phyloP scores from a whole-genome alignment of 2,329 filamentous ascomycete species.

The Cladosporium cucumerinum region DNA sequence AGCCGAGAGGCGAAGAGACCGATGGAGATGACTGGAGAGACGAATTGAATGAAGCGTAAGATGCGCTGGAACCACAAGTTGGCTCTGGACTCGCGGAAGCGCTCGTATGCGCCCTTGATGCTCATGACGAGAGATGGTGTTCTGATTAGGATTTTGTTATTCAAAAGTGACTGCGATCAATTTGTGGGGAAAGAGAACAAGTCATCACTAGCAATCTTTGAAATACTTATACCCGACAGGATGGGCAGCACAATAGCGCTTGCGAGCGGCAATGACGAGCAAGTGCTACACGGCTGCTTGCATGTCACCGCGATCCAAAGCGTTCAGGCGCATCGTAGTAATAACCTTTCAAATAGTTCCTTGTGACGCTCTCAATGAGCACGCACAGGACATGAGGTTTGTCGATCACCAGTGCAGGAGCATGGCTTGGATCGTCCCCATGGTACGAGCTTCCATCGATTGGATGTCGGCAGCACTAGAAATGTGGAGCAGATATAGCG shows the following conservation, averaged over 20 bases:
- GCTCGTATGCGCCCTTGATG: neutral
- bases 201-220: neutral
- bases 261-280: neutral
- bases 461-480: neutral
- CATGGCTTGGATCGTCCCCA: neutral
- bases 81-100: constrained; percentile 15
- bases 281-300: neutral
- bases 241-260: neutral
- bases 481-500: neutral
- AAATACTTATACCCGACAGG: neutral
- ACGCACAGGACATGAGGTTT: neutral
- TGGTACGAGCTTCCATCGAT: neutral
- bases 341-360: neutral
- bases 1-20: constrained; percentile 44
- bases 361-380: neutral
- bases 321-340: neutral
- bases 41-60: constrained; percentile 44
- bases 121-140: neutral
- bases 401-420: neutral
- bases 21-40: constrained; percentile 44
- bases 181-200: neutral
- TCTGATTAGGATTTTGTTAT: neutral
- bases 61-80: constrained; percentile 32
- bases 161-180: neutral
- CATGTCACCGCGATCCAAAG: neutral